Evolutionary conservation across 2,329 filamentous ascomycete genomes (phyloP).

Genomic region (Sclerotinia borealis): DNA sequence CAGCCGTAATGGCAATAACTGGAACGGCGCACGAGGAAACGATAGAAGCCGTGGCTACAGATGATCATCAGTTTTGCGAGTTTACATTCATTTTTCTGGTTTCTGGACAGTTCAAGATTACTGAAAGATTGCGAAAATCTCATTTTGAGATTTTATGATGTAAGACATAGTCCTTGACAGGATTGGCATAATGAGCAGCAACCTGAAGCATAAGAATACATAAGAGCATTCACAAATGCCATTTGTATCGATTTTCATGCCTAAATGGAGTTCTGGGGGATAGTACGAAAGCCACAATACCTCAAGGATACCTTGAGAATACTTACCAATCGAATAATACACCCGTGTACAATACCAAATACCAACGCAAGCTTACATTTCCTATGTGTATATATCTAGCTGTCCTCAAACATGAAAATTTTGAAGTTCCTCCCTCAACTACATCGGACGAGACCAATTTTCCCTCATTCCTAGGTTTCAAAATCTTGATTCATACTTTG

Average conservation of each 20-base stretch:
- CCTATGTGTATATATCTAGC: not conserved
- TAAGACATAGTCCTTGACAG: not conserved
- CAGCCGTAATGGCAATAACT: slow-evolving; percentile 20
- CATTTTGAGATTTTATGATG: not conserved
- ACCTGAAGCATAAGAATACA: not conserved
- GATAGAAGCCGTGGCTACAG: slow-evolving; percentile 22
- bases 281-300: not conserved
- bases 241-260: slow-evolving; percentile 1
- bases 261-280: slow-evolving; percentile 4
- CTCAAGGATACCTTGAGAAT: not conserved
- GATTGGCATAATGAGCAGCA: slow-evolving; percentile 1
- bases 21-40: slow-evolving; percentile 21
- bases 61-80: slow-evolving; percentile 16
- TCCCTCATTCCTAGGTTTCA: not conserved
- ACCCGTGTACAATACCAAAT: slow-evolving; percentile 2
- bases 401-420: not conserved
- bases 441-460: not conserved
- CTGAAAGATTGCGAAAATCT: not conserved
- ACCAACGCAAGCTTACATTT: not conserved
- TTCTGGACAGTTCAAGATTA: not conserved
- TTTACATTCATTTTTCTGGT: not conserved
- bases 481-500: not conserved
- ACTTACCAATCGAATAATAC: not conserved
- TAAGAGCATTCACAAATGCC: not conserved
- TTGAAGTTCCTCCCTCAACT: not conserved